Percentiles rank a stretch among this genome's conserved stretches.
Evolutionary conservation across 2,329 filamentous ascomycete genomes (phyloP).

Genomic region (Pseudogymnoascus pannorum): DNA sequence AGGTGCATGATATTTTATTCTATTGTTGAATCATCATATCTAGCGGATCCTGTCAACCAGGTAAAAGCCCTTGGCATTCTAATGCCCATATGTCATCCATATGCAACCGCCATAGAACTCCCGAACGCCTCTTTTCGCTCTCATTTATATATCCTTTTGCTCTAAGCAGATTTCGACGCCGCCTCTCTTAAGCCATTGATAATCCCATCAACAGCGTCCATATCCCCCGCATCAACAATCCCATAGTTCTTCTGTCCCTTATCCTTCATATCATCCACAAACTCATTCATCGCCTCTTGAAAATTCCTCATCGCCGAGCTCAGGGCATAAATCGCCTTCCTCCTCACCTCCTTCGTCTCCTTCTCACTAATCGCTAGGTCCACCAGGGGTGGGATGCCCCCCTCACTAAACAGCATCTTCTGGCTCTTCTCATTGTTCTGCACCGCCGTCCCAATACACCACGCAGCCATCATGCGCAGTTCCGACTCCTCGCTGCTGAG

Average conservation of each 20-base stretch:
- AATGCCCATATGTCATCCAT: not conserved
- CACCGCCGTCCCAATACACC: constrained; percentile 89
- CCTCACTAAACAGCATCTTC: constrained; percentile 56
- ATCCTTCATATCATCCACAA: constrained; percentile 55
- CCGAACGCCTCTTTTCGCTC: constrained; percentile 2
- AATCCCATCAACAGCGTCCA: constrained; percentile 75
- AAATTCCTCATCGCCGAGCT: constrained; percentile 84
- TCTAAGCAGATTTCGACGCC: constrained; percentile 18
- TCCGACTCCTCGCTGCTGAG: constrained; percentile 63
- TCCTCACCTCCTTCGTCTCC: constrained; percentile 57
- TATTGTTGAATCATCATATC: not conserved
- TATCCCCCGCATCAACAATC: constrained; percentile 73
- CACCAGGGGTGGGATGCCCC: constrained; percentile 65
- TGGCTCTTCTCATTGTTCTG: constrained; percentile 90
- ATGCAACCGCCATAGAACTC: constrained; percentile 1
- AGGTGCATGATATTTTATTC: not conserved
- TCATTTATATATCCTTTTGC: not conserved
- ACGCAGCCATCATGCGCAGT: constrained; percentile 79
- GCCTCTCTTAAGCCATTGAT: constrained; percentile 60
- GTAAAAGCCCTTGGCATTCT: not conserved
- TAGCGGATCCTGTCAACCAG: not conserved
- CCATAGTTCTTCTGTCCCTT: constrained; percentile 45
- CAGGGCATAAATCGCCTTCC: constrained; percentile 84
- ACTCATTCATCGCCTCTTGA: constrained; percentile 68
- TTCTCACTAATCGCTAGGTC: constrained; percentile 54